Base-by-base conservation (phyloP, 2,329 filamentous ascomycete species). In the Fusarium sp. region DNA sequence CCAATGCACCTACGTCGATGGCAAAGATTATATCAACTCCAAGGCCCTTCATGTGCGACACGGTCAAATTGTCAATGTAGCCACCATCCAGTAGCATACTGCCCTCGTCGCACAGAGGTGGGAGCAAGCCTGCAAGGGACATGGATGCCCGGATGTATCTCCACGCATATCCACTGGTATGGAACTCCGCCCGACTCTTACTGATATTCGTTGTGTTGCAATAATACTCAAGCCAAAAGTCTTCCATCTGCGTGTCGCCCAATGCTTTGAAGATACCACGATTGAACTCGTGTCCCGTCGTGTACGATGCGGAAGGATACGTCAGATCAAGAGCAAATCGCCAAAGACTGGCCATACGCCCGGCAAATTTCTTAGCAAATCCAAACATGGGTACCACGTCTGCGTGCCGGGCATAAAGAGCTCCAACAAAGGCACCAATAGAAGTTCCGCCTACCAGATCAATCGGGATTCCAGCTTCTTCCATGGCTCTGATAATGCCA, bases 131-230 rank as follows among this genome's bases (percentile, higher is more conserved):
- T 1, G 96, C 96, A 6, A 99, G 87, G 3, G 95, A 97, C 96
- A 99, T 99, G 13, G 94, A 97, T 1, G 96, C 96, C 45, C 96
- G 89, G 24, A 99, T 93, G 75, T 99, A 99, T 42, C 97, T 89
- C 96, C 96, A 99, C 0, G 96, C 95, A 76, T 99, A 99, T 15
- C 96, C 96, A 64, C 92, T 96, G 0, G 94, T 98, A 80, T 99
- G 96, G 71, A 97, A 95, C 78, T 99, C 96, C 5, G 90, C 90
- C 20, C 95, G 88, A 65, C 92, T 96, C 79, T 97, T 97, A 82
- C 92, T 97, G 81, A 99, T 98, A 79, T 98, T 99, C 38, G 97
- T 99, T 1, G 96, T 98, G 81, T 99, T 99, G 86, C 97, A 99
- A 82, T 99, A 99, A 78, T 94, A 99, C 72, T 97, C 94, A 13